Conservation (phyloP, 164 flowering plant species). For the grape (Vitis vinifera) region ASM3070453v1 NC_081809.1:24160001-24160500, state of each 20-base stretch:
- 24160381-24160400: not conserved
- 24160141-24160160: conserved; percentile 93
- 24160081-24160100: conserved; percentile 2
- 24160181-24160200: conserved; percentile 90
- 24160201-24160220: conserved; percentile 96
- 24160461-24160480: no score
- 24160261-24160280: conserved; percentile 96
- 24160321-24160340: conserved; percentile 97
- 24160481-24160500: no score
- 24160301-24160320: conserved; percentile 92
- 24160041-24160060: not conserved
- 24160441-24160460: not conserved
- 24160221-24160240: conserved; percentile 91
- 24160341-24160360: conserved; percentile 99
- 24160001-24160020: conserved; percentile 74
- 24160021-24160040: conserved; percentile 8
- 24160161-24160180: conserved; percentile 98
- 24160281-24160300: conserved; percentile 94
- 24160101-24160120: conserved; percentile 98
- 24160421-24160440: not conserved
- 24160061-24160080: conserved; percentile 7
- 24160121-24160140: conserved; percentile 80
- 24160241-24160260: conserved; percentile 90
- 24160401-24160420: not conserved
- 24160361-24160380: conserved; percentile 60